These are phyloP conservation scores for Aspergillus candidus DNA, from an alignment of 2,329 filamentous ascomycete species.

Conservation along the genomic window DNA sequence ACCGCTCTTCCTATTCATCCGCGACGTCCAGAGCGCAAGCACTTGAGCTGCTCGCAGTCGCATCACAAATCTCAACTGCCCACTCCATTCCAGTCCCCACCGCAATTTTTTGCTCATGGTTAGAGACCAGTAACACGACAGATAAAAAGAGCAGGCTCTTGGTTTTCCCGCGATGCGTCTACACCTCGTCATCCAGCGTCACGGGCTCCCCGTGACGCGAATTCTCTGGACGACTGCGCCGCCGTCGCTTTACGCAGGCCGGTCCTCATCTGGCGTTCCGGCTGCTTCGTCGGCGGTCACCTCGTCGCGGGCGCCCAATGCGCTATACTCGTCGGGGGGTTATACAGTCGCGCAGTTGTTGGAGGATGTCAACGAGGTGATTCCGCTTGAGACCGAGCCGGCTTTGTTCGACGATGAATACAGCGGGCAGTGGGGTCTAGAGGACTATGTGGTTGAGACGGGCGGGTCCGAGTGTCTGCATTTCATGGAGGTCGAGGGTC, in stretches of 20 bases:
- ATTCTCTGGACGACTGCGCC: conserved; percentile 64
- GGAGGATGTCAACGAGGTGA: conserved; percentile 67
- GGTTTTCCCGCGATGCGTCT: conserved; percentile 55
- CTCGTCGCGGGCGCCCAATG: conserved; percentile 30
- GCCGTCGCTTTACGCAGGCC: conserved; percentile 26
- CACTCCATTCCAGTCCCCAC: background rate
- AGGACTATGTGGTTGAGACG: conserved; percentile 83
- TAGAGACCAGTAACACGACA: background rate
- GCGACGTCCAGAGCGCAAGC: too few species aligned
- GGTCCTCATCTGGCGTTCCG: conserved; percentile 15
- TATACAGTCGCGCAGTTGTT: conserved; percentile 71
- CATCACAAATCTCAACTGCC: background rate
- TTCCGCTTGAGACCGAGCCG: conserved; percentile 68
- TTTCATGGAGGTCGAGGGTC: conserved; percentile 63
- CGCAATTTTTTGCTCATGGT: background rate
- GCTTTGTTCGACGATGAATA: conserved; percentile 25
- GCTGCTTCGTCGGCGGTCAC: conserved; percentile 29
- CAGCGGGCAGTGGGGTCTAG: conserved; percentile 66
- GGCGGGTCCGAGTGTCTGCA: conserved; percentile 83
- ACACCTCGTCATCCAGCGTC: conserved; percentile 64
- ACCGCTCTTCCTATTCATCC: background rate
- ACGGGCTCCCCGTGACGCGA: conserved; percentile 65
- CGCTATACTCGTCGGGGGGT: conserved; percentile 41
- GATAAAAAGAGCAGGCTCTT: conserved; percentile 1
- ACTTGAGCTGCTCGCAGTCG: background rate